Evolutionary conservation across 305 asterid species (phyloP).

Genomic region (Solanum hybrid): DNA sequence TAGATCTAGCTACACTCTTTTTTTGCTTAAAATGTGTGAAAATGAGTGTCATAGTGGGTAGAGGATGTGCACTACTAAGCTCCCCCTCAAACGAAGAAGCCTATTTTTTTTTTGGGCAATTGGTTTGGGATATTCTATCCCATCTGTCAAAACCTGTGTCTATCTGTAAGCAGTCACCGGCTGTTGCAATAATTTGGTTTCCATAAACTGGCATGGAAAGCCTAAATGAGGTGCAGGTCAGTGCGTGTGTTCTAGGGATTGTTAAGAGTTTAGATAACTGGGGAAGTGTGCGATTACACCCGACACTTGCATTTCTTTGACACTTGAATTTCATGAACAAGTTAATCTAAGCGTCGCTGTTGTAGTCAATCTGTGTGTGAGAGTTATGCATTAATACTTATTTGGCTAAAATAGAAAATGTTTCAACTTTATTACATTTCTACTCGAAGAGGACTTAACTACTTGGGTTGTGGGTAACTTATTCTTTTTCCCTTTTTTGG

Average conservation of each 20-base stretch:
- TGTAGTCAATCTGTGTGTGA: neutral
- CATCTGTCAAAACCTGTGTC: neutral
- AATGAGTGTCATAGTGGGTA: neutral
- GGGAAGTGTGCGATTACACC: neutral
- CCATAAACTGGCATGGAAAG: neutral
- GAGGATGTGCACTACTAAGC: neutral
- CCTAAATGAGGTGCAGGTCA: neutral
- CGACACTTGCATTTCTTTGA: neutral
- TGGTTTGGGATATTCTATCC: neutral
- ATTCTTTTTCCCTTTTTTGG: neutral
- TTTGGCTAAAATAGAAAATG: neutral
- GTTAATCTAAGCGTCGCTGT: neutral
- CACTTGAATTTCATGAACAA: neutral
- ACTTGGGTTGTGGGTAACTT: neutral
- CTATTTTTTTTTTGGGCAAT: neutral
- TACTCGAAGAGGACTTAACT: neutral
- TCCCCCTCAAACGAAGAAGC: neutral
- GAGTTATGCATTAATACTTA: neutral
- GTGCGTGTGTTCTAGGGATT: neutral
- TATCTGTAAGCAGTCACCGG: neutral
- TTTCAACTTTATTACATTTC: neutral
- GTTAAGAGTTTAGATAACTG: neutral
- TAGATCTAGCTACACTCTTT: slow-evolving; percentile 6
- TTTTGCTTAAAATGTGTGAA: neutral
- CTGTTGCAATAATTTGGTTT: neutral